A percentile compares a stretch with the other conserved stretches of the same genome.
Evolutionary conservation across 2,329 filamentous ascomycete genomes (phyloP).

Genomic region (Ceratocystis cubensis): DNA sequence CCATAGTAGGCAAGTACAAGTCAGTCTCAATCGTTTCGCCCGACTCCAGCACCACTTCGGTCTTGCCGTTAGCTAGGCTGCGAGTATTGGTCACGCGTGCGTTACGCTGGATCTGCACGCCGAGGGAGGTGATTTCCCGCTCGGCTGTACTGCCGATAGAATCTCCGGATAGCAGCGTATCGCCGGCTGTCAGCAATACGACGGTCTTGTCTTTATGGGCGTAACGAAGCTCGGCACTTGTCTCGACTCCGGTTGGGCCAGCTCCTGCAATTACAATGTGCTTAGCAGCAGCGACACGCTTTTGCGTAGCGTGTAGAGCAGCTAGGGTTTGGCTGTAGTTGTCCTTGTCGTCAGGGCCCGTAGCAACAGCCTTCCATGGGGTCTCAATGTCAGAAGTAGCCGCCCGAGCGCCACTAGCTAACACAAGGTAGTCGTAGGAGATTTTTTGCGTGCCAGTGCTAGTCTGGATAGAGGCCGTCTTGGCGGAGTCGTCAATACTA

Average conservation of each 20-base stretch:
- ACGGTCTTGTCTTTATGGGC: constrained; percentile 40
- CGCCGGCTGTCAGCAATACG: constrained; percentile 34
- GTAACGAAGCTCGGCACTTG: constrained; percentile 41
- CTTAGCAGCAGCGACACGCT: constrained; percentile 34
- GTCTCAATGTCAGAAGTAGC: constrained; percentile 27
- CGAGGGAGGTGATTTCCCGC: constrained; percentile 40
- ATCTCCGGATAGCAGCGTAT: constrained; percentile 36
- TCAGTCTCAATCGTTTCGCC: constrained; percentile 41
- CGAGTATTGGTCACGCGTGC: constrained; percentile 31
- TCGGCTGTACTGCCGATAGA: constrained; percentile 32
- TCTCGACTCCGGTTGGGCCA: constrained; percentile 44
- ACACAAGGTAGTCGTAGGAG: constrained; percentile 44
- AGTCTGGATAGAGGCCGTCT: constrained; percentile 29
- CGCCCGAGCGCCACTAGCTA: constrained; percentile 42
- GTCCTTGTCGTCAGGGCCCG: neutral
- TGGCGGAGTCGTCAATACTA: constrained; percentile 30
- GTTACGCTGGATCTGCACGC: constrained; percentile 36
- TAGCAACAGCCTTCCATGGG: constrained; percentile 41
- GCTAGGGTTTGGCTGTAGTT: constrained; percentile 35
- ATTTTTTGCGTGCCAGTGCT: constrained; percentile 27
- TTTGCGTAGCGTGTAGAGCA: constrained; percentile 32
- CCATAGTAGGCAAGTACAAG: constrained; percentile 45
- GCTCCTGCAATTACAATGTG: constrained; percentile 46
- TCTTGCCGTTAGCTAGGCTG: constrained; percentile 34
- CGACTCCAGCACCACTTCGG: constrained; percentile 35